phyloP scores from a whole-genome alignment of 805 yeast genomes.

The Jamesozyma hellenica region DNA sequence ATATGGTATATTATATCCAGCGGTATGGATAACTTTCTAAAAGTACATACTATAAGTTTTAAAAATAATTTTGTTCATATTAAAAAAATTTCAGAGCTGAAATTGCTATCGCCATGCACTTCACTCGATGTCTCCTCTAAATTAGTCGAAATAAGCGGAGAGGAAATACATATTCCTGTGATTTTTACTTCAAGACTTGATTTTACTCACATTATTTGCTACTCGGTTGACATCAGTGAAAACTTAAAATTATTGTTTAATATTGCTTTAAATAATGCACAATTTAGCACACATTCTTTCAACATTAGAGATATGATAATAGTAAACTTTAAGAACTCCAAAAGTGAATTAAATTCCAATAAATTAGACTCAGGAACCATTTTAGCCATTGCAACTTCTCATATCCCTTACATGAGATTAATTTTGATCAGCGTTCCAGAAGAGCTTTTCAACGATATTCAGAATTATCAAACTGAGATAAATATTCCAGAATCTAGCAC shows the following conservation, averaged over 20 bases:
- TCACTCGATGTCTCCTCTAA: conserved; percentile 33
- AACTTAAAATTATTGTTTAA: conserved; percentile 32
- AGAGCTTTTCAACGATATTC: background rate
- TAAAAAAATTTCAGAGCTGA: conserved; percentile 20
- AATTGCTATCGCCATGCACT: conserved; percentile 42
- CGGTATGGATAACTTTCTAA: conserved; percentile 49
- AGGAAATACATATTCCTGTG: conserved; percentile 23
- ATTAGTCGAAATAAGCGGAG: conserved; percentile 12
- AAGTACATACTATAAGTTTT: conserved; percentile 27
- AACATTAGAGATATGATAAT: conserved; percentile 28
- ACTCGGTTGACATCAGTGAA: conserved; percentile 12
- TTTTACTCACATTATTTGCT: conserved; percentile 46
- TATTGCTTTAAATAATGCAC: conserved; percentile 63
- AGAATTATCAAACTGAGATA: background rate
- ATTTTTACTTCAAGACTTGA: conserved; percentile 52
- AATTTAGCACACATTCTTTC: conserved; percentile 55
- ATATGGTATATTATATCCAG: conserved; percentile 38
- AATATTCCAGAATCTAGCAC: too few relatives aligned
- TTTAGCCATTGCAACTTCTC: conserved; percentile 63
- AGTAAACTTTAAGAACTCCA: conserved; percentile 53
- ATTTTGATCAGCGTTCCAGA: conserved; percentile 42
- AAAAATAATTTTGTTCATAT: background rate
- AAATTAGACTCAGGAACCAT: conserved; percentile 5
- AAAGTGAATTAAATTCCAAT: background rate
- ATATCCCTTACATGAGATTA: conserved; percentile 65